Base-by-base conservation (phyloP, 169 alveolate genomes). In the Hammondia hammondi region DNA sequence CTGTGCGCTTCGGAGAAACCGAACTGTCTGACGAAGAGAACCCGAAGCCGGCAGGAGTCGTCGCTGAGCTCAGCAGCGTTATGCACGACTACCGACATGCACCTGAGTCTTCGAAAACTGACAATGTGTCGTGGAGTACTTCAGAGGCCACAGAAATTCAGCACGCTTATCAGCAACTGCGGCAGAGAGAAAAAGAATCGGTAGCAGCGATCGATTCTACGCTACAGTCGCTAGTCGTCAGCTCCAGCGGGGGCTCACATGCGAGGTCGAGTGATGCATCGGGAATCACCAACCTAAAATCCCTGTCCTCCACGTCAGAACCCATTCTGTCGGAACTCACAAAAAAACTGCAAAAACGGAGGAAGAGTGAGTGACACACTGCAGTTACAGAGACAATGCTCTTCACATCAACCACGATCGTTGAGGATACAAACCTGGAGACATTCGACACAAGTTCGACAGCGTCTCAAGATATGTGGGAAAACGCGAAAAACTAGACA, bases 1-100 rank as follows among this genome's bases (percentile, higher is more conserved):
- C 87, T 24, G 87, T 77, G 56, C 87, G 48, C 27, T 77, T 77
- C 87, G 87, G 77, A 67, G 77, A 67, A 17, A 67, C 43, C 43
- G 43, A 27, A 17, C 77, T 17, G 4, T 67, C 77, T 17, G 35
- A 21, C 71, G 71, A 17, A 32, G 77, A 27, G 77, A 17, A 17
- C 5, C 35, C n/a, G 77, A 52, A 17, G 77, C 35, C 27, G 9
- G 77, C 77, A 17, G 77, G 32, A 6, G 77, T 67, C 4, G 77
- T 67, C 77, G 27, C 77, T 7, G 77, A 6, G 32, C 77, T 67
- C 77, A 27, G 35, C 35, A 27, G 32, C n/a, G 77, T 67, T 27
- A 6, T 67, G 77, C 77, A 67, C 27, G 77, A 67, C 77, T 67
- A 67, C 32, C 12, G 77, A 67, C 32, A 52, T 14, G 61, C 10